phyloP scores from a whole-genome alignment of 2,329 filamentous ascomycete species.

The Fusarium sp. region DNA sequence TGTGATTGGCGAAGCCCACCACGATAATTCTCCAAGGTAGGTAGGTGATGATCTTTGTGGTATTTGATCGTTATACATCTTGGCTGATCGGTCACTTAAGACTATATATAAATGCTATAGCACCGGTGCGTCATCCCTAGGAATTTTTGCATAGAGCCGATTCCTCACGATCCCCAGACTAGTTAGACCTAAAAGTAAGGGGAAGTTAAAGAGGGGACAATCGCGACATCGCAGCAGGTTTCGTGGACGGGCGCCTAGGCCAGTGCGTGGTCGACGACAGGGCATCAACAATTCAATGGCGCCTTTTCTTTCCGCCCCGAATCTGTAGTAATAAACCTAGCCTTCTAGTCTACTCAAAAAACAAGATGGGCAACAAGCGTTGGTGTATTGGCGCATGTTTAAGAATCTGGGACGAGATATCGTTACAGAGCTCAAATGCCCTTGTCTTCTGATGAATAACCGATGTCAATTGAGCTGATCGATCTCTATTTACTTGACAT shows the following conservation, averaged over 20 bases:
- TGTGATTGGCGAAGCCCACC: not conserved
- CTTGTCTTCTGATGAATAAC: not conserved
- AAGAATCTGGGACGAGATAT: not conserved
- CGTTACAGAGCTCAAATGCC: not conserved
- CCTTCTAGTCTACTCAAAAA: not conserved
- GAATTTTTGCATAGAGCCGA: not conserved
- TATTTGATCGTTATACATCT: not conserved
- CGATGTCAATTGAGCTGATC: not conserved
- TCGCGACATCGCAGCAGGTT: constrained; percentile 1
- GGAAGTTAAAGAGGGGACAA: constrained; percentile 12
- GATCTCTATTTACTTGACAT: not conserved
- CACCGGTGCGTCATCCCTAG: constrained; percentile 26
- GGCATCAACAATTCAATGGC: not conserved
- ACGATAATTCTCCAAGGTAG: too few relatives aligned
- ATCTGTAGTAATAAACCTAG: not conserved
- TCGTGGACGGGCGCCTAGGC: constrained; percentile 16
- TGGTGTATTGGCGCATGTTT: not conserved
- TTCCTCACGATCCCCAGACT: constrained; percentile 10
- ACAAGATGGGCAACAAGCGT: constrained; percentile 1
- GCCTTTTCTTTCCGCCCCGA: not conserved
- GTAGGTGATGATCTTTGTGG: not conserved
- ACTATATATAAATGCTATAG: constrained; percentile 4
- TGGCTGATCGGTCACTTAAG: constrained; percentile 17
- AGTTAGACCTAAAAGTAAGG: constrained; percentile 12
- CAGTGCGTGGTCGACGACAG: not conserved